Conservation (phyloP, 2,329 filamentous ascomycete genomes). For the Monosporascus cannonballus region DNA sequence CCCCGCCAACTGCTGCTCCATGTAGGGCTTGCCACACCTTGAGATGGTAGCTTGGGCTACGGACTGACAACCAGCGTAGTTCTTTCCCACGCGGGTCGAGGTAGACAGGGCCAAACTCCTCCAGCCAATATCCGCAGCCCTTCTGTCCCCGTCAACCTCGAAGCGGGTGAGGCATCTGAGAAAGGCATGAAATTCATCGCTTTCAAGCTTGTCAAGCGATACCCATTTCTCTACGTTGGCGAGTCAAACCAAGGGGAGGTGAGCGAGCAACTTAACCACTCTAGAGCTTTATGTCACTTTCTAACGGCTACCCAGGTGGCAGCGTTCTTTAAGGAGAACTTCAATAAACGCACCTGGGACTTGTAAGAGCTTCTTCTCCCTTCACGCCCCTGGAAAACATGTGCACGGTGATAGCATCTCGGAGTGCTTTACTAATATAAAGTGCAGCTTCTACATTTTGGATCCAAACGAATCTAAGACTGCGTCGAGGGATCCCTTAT, state of each 20-base stretch:
- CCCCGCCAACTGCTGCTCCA: too few relatives aligned
- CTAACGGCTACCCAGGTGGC: conserved; percentile 26
- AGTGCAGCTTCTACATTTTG: conserved; percentile 51
- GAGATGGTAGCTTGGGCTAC: too few relatives aligned
- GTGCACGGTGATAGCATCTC: not conserved
- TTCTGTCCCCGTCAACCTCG: conserved; percentile 10
- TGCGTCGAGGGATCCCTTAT: conserved; percentile 39
- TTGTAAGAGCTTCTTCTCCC: conserved; percentile 51
- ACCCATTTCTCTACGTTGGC: conserved; percentile 54
- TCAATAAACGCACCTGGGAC: conserved; percentile 63
- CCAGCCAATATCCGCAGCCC: not conserved
- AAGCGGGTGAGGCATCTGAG: conserved; percentile 20
- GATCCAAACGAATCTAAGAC: conserved; percentile 2
- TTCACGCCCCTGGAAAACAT: not conserved
- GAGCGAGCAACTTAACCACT: conserved; percentile 15
- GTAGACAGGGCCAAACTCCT: not conserved
- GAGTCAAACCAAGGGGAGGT: conserved; percentile 44
- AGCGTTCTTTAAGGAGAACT: conserved; percentile 48
- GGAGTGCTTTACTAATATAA: not conserved
- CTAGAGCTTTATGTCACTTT: not conserved
- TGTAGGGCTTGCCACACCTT: not conserved
- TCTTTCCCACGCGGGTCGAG: not conserved
- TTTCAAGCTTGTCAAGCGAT: conserved; percentile 49
- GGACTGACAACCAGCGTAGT: not conserved
- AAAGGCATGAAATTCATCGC: conserved; percentile 34